Evolutionary conservation across 148 eudicot genomes (phyloP), one percentile per base, ranked within the genome.

Genomic region (Pharnaceum exiguum): DNA sequence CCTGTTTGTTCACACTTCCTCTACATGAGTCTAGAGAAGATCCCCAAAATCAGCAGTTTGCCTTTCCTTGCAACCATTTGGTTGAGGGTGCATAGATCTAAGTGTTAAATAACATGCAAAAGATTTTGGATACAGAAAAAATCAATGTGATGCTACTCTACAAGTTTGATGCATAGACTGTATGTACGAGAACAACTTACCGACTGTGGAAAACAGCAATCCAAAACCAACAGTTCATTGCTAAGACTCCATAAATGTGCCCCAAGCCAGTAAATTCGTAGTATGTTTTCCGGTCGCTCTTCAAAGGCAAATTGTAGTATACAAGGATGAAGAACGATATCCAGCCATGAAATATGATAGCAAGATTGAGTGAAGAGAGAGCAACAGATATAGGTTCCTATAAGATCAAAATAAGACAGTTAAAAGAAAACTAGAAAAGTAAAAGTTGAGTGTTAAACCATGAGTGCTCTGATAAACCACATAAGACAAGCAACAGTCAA

Each of bases 331-430:
- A 85, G 62, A 91, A 91, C 26, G 97, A 87, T 52, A 91, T 82
- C 97, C 97, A 91, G 18, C 97, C 94, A 55, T 91, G 97, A 69
- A 91, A 91, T 52, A 87, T 96, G 68, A 85, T 74, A 16, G 97
- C 97, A 66, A 91, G 97, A 76, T 91, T 91, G 51, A 91, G 94
- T 2, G 79, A 79, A 3, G 97, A 80, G 7, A 87, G 71, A 59
- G 90, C 95, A 56, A 91, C 97, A 46, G 97, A 75, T 53, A 87
- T 86, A 54, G 97, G 97, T 81, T 91, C 97, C 97, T 91, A 76
- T 3, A 44, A 44, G 51, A 32, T 58, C 7, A 25, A 49, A 29
- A 43, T 5, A 15, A 15, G 7, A 30, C n/a, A n/a, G 7, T 7
- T 12, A 33, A 15, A 8, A 7, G 24, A 44, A 6, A 25, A 10